phyloP scores from a whole-genome alignment of 495 filamentous ascomycete genomes.

The Parathielavia hyrcaniae region DNA sequence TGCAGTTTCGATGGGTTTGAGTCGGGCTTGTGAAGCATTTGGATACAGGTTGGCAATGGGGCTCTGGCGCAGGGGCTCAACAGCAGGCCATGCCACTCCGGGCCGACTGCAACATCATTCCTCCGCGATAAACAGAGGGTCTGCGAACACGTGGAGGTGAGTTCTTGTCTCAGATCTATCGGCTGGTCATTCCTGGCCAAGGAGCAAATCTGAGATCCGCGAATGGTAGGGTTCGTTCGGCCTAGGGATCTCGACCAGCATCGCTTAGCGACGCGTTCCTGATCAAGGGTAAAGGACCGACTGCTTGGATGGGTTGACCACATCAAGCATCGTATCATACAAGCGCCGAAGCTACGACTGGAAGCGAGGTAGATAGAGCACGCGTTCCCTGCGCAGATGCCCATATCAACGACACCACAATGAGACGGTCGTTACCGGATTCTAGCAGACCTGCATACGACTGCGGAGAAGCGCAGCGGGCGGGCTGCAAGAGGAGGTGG shows the following conservation, averaged over 20 bases:
- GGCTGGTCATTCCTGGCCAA: not conserved
- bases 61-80: not conserved
- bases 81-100: conserved; percentile 6
- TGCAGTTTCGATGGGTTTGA: not conserved
- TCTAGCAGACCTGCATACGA: not conserved
- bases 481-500: not conserved
- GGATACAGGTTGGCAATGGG: not conserved
- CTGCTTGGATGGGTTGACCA: no score
- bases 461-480: conserved; percentile 4
- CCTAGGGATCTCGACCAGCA: not conserved
- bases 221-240: not conserved
- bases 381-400: not conserved
- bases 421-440: not conserved
- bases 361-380: conserved; percentile 4
- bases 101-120: not conserved
- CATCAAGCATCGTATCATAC: no score
- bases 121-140: not conserved
- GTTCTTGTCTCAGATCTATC: conserved; percentile 2
- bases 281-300: conserved; percentile 24
- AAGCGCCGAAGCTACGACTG: no score
- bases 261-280: not conserved
- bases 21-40: not conserved
- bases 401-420: not conserved
- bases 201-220: conserved; percentile 1
- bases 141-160: conserved; percentile 4